A percentile compares a stretch with the other conserved stretches of the same genome.
phyloP scores from a whole-genome alignment of 176 grass and related monocot genomes.

The Paspalum notatum region DNA sequence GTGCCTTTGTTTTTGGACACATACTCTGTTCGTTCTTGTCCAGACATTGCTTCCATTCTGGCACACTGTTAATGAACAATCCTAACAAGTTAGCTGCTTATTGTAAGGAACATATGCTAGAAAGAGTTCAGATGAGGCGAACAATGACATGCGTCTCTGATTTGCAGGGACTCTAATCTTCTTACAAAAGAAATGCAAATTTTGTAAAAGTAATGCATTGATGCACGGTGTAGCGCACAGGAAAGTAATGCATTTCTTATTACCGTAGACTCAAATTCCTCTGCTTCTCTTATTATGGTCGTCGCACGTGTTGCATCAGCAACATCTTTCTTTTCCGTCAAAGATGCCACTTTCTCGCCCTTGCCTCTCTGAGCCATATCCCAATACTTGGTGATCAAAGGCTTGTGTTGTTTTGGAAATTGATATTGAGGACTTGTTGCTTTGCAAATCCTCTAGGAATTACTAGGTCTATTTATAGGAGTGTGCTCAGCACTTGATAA shows the following conservation, averaged over 20 bases:
- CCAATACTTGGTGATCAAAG: background rate
- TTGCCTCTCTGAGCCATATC: background rate
- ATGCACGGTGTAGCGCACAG: background rate
- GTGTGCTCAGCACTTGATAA: too few species aligned
- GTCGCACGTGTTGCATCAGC: background rate
- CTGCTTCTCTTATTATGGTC: background rate
- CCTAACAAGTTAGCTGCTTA: background rate
- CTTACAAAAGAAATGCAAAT: background rate
- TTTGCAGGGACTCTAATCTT: too few species aligned
- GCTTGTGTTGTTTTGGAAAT: background rate
- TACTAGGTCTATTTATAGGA: background rate
- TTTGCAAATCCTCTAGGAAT: background rate
- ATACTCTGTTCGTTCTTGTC: background rate
- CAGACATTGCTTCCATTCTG: background rate
- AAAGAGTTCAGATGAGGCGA: too few species aligned
- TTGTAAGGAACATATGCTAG: background rate
- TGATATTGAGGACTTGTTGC: background rate
- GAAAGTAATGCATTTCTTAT: background rate
- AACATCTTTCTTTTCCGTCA: background rate
- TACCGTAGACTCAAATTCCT: slow-evolving; percentile 13
- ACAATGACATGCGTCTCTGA: background rate
- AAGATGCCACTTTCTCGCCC: background rate
- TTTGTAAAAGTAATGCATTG: background rate
- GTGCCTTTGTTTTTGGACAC: background rate
- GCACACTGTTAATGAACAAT: background rate